Conservation (phyloP, 2,329 filamentous ascomycete genomes). For the Fusarium liriodendri region DNA sequence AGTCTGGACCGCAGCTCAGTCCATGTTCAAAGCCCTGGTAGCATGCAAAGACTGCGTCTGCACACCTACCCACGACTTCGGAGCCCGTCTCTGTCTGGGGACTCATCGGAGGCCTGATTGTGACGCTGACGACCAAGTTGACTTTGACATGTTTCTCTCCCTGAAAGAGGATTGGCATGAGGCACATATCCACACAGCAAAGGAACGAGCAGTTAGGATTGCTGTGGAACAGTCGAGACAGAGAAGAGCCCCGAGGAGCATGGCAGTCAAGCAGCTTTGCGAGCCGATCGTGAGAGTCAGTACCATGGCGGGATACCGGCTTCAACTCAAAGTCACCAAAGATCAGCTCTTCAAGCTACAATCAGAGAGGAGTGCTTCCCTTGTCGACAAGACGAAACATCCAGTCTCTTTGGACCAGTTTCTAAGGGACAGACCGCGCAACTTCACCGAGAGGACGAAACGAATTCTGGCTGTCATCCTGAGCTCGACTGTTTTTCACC, state of each 20-base stretch:
- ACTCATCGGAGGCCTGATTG: slow-evolving; percentile 9
- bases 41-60: slow-evolving; percentile 10
- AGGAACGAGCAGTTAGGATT: not conserved
- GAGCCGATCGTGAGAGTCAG: not conserved
- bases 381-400: not conserved
- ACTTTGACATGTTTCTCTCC: slow-evolving; percentile 24
- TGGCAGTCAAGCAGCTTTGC: slow-evolving; percentile 10
- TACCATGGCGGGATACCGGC: not conserved
- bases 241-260: not conserved
- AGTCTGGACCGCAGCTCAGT: slow-evolving; percentile 11
- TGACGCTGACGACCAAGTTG: not conserved
- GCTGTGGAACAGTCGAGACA: not conserved
- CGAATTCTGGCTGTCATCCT: slow-evolving; percentile 20
- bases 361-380: slow-evolving; percentile 4
- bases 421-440: not conserved
- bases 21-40: slow-evolving; percentile 10
- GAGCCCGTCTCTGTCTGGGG: slow-evolving; percentile 5
- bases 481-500: slow-evolving; percentile 10
- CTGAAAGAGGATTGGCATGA: slow-evolving; percentile 7
- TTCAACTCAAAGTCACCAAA: slow-evolving; percentile 12
- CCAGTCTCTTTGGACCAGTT: slow-evolving; percentile 5
- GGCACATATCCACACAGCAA: not conserved
- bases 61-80: not conserved
- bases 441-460: slow-evolving; percentile 21
- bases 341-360: slow-evolving; percentile 12